These are phyloP conservation scores for Nepenthes alata DNA, from an alignment of 179 eudicot genomes.

Conservation along the genomic window DNA sequence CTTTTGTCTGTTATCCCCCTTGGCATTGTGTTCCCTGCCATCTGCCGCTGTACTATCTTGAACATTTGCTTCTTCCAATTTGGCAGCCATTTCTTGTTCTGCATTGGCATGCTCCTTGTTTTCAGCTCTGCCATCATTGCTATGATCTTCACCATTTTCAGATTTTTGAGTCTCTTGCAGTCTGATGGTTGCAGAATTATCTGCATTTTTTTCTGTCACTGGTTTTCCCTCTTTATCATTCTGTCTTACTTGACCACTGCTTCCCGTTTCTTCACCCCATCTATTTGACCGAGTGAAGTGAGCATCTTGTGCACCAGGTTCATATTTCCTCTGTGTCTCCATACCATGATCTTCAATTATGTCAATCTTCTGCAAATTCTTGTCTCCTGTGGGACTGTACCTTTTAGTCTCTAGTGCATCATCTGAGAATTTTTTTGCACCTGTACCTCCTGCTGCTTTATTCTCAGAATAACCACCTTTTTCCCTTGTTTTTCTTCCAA, in stretches of 20 bases:
- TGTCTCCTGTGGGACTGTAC: slow-evolving; percentile 7
- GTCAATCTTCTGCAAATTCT: slow-evolving; percentile 8
- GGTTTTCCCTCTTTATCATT: background rate
- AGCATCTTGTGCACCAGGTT: background rate
- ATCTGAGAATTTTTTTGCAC: background rate
- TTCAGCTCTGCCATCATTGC: background rate
- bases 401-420: slow-evolving; percentile 7
- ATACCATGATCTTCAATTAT: background rate
- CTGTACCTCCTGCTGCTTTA: background rate
- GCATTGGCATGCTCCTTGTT: background rate
- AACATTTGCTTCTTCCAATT: background rate
- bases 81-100: slow-evolving; percentile 1
- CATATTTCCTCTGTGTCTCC: background rate
- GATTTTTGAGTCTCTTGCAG: background rate
- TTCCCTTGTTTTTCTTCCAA: slow-evolving; percentile 3
- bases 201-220: background rate
- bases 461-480: background rate
- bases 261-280: background rate
- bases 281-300: background rate
- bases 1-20: background rate
- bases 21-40: background rate
- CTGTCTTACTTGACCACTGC: background rate
- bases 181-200: background rate
- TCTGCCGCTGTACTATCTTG: background rate
- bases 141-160: background rate